Conservation (phyloP, 805 yeast species). For the Lipomyces yamadae region DNA sequence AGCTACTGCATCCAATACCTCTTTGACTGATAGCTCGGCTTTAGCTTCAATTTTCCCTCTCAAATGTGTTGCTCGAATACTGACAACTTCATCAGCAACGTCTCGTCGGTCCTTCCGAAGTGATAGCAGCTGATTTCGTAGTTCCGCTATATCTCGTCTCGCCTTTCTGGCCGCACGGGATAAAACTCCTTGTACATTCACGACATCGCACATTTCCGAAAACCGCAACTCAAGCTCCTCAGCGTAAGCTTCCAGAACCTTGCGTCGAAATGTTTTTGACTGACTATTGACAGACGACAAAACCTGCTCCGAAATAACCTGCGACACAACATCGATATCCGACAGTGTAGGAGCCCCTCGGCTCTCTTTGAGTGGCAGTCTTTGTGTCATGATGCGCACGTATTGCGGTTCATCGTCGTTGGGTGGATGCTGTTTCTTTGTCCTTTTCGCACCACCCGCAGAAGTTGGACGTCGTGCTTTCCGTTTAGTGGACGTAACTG, state of each 20-base stretch:
- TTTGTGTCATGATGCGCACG: conserved; percentile 19
- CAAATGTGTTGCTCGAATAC: conserved; percentile 19
- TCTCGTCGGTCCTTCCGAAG: conserved; percentile 25
- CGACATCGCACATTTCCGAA: conserved; percentile 27
- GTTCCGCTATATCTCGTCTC: not conserved
- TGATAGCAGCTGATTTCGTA: conserved; percentile 21
- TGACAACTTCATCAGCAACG: conserved; percentile 11
- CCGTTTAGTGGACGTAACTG: not conserved
- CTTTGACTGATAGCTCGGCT: conserved; percentile 12
- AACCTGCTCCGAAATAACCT: conserved; percentile 27
- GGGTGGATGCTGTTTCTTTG: not conserved
- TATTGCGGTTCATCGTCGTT: conserved; percentile 1
- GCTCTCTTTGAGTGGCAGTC: conserved; percentile 14
- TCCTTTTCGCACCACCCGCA: not conserved
- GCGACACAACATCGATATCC: conserved; percentile 32
- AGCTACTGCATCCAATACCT: conserved; percentile 17
- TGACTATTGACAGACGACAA: conserved; percentile 6
- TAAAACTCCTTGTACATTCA: conserved; percentile 24
- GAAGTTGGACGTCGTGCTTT: not conserved
- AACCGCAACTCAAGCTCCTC: conserved; percentile 32
- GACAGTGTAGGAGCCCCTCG: conserved; percentile 21
- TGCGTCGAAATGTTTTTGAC: conserved; percentile 5
- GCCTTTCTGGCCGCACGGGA: conserved; percentile 18
- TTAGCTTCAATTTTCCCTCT: conserved; percentile 2
- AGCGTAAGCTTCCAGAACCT: conserved; percentile 23